Percentiles rank a stretch among this genome's conserved stretches.
These are phyloP conservation scores for Asterochloris sp. DNA, from an alignment of 139 green algal genomes.

Conservation along the genomic window DNA sequence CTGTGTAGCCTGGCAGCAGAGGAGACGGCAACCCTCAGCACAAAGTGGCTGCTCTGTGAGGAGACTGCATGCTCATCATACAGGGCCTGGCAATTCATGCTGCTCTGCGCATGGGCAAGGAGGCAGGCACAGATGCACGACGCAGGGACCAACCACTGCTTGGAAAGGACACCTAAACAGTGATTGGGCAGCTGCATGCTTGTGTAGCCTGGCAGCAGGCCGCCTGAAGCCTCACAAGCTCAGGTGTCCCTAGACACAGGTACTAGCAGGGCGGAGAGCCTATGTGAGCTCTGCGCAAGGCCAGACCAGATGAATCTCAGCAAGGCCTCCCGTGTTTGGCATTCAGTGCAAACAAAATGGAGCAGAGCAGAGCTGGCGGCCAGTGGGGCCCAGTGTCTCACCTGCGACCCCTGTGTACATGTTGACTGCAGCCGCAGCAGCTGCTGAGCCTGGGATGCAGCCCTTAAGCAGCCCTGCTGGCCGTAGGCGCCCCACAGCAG, in stretches of 20 bases:
- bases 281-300: no score
- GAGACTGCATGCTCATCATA: neutral
- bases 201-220: no score
- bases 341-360: neutral
- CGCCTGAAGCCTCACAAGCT: no score
- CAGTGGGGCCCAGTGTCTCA: neutral
- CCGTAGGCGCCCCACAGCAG: constrained; percentile 1
- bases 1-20: constrained; percentile 3
- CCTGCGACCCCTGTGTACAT: constrained; percentile 30
- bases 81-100: neutral
- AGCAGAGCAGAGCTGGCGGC: neutral
- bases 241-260: no score
- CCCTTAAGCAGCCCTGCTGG: constrained; percentile 26
- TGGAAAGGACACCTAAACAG: no score
- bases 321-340: no score
- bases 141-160: neutral
- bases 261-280: no score
- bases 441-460: constrained; percentile 26
- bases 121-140: neutral
- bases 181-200: no score
- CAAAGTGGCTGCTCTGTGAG: neutral
- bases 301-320: no score
- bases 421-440: constrained; percentile 25
- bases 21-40: neutral
- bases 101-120: neutral